Conservation (phyloP, 2,329 filamentous ascomycete genomes). For the Pseudocercospora vitis region DNA sequence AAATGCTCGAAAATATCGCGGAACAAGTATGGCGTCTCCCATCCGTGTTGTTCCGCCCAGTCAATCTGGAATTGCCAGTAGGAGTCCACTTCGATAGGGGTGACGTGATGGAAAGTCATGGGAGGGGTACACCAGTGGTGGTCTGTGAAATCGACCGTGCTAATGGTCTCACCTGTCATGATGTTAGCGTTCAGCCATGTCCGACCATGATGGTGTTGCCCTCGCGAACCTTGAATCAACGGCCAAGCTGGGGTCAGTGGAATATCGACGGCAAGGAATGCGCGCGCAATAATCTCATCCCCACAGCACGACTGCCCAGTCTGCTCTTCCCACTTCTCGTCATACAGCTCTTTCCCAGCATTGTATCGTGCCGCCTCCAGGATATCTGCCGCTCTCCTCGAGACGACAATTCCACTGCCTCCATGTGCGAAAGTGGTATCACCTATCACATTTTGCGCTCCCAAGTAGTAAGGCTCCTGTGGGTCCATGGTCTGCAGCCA, state of each 20-base stretch:
- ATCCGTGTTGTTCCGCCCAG: conserved; percentile 36
- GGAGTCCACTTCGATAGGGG: conserved; percentile 32
- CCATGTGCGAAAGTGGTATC: conserved; percentile 45
- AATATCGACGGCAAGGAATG: conserved; percentile 48
- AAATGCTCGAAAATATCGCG: conserved; percentile 39
- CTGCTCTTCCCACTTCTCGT: conserved; percentile 44
- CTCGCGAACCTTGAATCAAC: conserved; percentile 40
- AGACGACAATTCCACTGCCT: conserved; percentile 48
- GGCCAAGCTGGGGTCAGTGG: conserved; percentile 47
- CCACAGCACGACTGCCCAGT: conserved; percentile 54
- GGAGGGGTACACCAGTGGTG: conserved; percentile 48
- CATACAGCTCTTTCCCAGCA: conserved; percentile 41
- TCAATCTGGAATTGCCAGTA: conserved; percentile 37
- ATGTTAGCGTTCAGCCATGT: not conserved
- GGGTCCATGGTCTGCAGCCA: conserved; percentile 53
- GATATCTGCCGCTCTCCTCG: conserved; percentile 42
- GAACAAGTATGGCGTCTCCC: conserved; percentile 37
- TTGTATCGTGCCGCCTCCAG: conserved; percentile 42
- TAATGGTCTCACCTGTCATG: conserved; percentile 41
- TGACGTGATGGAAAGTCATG: conserved; percentile 42
- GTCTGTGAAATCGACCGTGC: conserved; percentile 44
- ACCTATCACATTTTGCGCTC: conserved; percentile 45
- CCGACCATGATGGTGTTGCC: not conserved
- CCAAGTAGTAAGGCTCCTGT: conserved; percentile 49
- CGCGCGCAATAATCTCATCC: conserved; percentile 55